These are phyloP conservation scores for Sphenostylis stenocarpa DNA, from an alignment of 306 rosid species.

Conservation along the genomic window DNA sequence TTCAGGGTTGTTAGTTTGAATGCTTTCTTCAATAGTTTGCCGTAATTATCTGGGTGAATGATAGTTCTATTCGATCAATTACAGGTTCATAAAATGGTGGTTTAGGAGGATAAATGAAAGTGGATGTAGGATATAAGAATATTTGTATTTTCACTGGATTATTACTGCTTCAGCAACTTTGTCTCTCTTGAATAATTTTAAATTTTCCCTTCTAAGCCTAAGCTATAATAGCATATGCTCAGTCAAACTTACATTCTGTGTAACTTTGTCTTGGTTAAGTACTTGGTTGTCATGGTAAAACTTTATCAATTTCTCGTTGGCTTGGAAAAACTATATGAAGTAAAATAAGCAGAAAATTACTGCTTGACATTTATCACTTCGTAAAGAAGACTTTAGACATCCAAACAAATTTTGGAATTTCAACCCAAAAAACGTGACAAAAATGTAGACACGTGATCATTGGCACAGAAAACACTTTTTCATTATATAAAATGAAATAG, in stretches of 20 bases:
- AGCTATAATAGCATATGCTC: neutral
- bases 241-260: neutral
- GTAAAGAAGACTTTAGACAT: neutral
- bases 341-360: no score
- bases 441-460: no score
- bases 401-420: no score
- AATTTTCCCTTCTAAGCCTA: neutral
- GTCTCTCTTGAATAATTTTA: neutral
- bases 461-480: no score
- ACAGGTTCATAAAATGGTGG: neutral
- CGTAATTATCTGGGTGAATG: neutral
- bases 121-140: neutral
- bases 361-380: neutral
- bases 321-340: no score
- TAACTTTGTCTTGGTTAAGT: no score
- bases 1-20: neutral
- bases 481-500: no score
- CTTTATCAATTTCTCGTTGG: neutral
- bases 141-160: neutral
- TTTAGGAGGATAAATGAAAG: conserved; percentile 9
- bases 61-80: neutral
- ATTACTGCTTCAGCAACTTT: neutral
- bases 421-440: no score
- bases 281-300: neutral
- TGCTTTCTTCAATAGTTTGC: neutral